phyloP scores from a whole-genome alignment of 2,329 filamentous ascomycete genomes.

The Raffaelea albimanens region DNA sequence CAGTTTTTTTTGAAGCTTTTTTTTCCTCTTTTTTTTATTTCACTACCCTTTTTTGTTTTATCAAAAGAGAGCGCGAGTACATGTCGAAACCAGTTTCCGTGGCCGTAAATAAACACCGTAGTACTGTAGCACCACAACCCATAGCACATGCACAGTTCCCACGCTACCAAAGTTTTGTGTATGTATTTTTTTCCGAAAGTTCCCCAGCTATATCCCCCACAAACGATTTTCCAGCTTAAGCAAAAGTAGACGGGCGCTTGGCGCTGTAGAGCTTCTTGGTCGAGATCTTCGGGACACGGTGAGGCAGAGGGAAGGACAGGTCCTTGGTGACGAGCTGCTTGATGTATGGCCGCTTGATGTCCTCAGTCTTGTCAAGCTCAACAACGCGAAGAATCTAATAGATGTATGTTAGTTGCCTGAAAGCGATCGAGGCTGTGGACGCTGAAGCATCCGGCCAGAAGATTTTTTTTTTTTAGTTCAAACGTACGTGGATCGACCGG shows the following conservation, averaged over 20 bases:
- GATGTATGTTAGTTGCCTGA: constrained; percentile 17
- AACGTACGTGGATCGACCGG: constrained; percentile 92
- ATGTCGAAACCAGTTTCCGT: constrained; percentile 29
- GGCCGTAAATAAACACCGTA: constrained; percentile 51
- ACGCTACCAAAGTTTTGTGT: not conserved
- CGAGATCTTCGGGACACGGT: constrained; percentile 77
- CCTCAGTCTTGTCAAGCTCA: constrained; percentile 88
- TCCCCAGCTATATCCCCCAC: not conserved
- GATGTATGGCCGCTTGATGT: constrained; percentile 98
- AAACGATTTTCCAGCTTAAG: constrained; percentile 51
- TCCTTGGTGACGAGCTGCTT: constrained; percentile 93
- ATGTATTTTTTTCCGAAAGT: not conserved
- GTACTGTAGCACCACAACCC: constrained; percentile 41
- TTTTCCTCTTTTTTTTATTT: constrained; percentile 9
- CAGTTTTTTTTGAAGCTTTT: constrained; percentile 4
- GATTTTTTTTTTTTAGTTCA: too few species aligned
- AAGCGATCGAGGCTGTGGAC: not conserved
- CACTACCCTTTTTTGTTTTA: not conserved
- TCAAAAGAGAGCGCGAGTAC: constrained; percentile 1
- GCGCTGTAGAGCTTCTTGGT: constrained; percentile 89
- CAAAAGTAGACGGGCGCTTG: constrained; percentile 93
- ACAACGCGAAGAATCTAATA: constrained; percentile 94
- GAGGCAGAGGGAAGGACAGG: constrained; percentile 97
- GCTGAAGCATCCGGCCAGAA: too few species aligned
- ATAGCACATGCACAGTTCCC: constrained; percentile 25